Base-by-base conservation (phyloP, 108 stramenopile genomes). In the Pseudonitzschia multiseries region DNA sequence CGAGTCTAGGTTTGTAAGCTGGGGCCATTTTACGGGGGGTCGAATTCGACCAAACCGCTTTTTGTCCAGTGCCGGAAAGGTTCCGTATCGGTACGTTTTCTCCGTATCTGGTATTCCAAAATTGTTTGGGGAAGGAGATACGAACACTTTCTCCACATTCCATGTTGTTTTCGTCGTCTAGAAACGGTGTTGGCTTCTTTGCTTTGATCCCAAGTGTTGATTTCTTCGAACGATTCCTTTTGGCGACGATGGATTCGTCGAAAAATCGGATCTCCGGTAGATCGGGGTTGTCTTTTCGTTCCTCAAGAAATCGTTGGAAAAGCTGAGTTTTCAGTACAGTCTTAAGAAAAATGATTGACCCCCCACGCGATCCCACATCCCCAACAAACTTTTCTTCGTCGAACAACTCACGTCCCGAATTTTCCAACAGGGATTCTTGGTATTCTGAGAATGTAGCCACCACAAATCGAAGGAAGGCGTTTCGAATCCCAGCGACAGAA, bases 181-280 rank as follows among this genome's bases (percentile, higher is more conserved):
- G 76, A 64, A 96, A 93, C 6, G 89, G 86, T 2, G 92, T 92
- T 8, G 87, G 85, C 84, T 92, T 89, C 53, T 57, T 74, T 17
- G 80, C 88, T 77, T 73, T 89, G 53, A 69, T 82, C 12, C 63
- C 68, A 32, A 82, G 6, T 0, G 65, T 71, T 21, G 41, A 73
- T 29, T 75, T 83, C 67, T 86, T 87, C 56, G 86, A 89, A 29
- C 93, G 76, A 73, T 93, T 95, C 31, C 81, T 70, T 78, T 97
- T 97, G 15, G 89, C 96, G 48, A 84, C 73, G 57, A 97, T 89
- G 24, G 87, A 86, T 72, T 97, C 92, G 63, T 97, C 94, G 68
- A 97, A 97, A 56, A 95, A 95, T 0, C 79, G 83, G 36, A 97
- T 83, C 46, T 89, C 87, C 9, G 93, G 85, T 31, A 86, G 79